These are phyloP conservation scores for Hanseniaspora thailandica DNA, from an alignment of 805 yeast genomes.

Conservation along the genomic window DNA sequence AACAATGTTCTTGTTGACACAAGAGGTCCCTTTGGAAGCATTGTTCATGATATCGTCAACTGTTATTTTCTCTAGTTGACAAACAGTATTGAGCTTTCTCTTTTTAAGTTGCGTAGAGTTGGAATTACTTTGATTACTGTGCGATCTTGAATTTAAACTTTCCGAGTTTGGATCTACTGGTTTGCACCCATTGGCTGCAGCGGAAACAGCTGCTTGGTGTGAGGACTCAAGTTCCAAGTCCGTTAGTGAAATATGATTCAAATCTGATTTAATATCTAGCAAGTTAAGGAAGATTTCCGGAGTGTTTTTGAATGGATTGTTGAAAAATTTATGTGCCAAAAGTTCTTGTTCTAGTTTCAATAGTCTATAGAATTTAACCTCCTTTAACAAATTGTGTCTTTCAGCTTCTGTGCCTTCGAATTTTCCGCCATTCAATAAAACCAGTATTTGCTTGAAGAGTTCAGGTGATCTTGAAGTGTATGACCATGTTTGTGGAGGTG, in stretches of 20 bases:
- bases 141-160: not conserved
- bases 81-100: slow-evolving; percentile 11
- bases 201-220: not conserved
- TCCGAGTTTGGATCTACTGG: not conserved
- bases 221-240: not conserved
- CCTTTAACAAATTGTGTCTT: slow-evolving; percentile 47
- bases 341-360: slow-evolving; percentile 61
- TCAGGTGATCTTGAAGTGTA: slow-evolving; percentile 41
- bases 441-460: slow-evolving; percentile 45
- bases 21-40: not conserved
- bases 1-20: slow-evolving; percentile 12
- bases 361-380: slow-evolving; percentile 68
- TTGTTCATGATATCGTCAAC: not conserved
- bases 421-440: slow-evolving; percentile 44
- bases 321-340: slow-evolving; percentile 38
- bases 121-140: not conserved
- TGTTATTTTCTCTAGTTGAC: slow-evolving; percentile 2
- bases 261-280: slow-evolving; percentile 32
- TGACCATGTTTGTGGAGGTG: slow-evolving; percentile 61
- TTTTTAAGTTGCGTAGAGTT: not conserved
- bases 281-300: slow-evolving; percentile 50
- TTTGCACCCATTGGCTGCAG: not conserved
- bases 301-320: slow-evolving; percentile 39
- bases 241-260: not conserved
- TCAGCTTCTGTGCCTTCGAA: slow-evolving; percentile 41